Base-by-base conservation (phyloP, 495 filamentous ascomycete species). In the Neurospora africana region DNA sequence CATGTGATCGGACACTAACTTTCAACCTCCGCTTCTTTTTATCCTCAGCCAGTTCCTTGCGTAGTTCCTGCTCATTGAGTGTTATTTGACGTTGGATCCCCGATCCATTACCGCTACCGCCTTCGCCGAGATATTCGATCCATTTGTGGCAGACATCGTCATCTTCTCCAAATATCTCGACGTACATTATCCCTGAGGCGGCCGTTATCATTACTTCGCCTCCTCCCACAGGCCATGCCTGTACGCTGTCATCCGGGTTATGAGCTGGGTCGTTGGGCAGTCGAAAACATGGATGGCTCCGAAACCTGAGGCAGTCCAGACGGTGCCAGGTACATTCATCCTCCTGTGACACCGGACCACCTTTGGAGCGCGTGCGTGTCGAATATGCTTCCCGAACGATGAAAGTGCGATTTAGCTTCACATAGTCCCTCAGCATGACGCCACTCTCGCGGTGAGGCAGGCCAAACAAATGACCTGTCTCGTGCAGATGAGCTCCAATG, bases 291-390 rank as follows among this genome's bases (percentile, higher is more conserved):
- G 95, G 95, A 76, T 99, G 95, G 72, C 89, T 92, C 40, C 93
- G 90, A 81, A 98, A 95, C 36, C 93, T 91, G 44, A 99, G 83
- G 53, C 89, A 88, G 81, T 98, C 95, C 4, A 98, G 85, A 36
- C 93, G 87, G 78, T 98, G 94, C 94, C 94, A 98, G 37, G 83
- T 81, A 78, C 93, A 96, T 81, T 97, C 93, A 75, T 96, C 92
- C 36, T 90, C 87, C 17, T 87, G 87, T 68, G 89, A 77, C 70
- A 92, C 90, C 0, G 91, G 82, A 13, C 92, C 91, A 4, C 93
- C 93, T 69, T 91, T 92, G 30, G 90, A 88, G 77, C 92, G 92
- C 4, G 92, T 97, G 36, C 93, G 87, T 2, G 92, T 95, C 3
- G 91, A 94, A 76, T 90, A 96, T 3, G 93, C 87, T 79, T 97